Evolutionary conservation across 73 alveolate genomes (phyloP).

Genomic region (Symbiodinium natans): DNA sequence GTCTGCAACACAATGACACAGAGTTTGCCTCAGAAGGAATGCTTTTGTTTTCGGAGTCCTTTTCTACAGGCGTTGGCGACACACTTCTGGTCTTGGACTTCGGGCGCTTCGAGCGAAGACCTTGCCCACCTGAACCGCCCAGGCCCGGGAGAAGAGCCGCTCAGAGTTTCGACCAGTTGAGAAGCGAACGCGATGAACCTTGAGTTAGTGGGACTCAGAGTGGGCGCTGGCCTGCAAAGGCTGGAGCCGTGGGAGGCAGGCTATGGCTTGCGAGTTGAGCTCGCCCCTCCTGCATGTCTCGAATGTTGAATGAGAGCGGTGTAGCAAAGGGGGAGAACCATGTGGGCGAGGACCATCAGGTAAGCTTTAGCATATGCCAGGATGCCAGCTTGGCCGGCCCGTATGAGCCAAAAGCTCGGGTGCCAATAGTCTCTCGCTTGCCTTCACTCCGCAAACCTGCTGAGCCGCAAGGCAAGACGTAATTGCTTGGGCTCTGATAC

Average conservation of each 20-base stretch:
- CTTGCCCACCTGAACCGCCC: slow-evolving; percentile 87
- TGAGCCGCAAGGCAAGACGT: slow-evolving; percentile 31
- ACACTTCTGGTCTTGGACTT: slow-evolving; percentile 59
- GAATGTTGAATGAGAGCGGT: not conserved
- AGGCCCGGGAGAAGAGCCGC: slow-evolving; percentile 28
- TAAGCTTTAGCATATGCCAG: not conserved
- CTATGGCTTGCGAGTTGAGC: slow-evolving; percentile 77
- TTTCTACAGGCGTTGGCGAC: slow-evolving; percentile 37
- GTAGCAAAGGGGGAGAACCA: not conserved
- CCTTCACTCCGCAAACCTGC: not conserved
- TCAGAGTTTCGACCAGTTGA: too few species aligned
- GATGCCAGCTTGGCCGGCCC: slow-evolving; percentile 77
- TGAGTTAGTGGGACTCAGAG: too few species aligned
- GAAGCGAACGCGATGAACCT: not conserved
- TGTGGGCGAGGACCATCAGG: not conserved
- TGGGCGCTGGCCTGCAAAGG: too few species aligned
- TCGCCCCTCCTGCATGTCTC: slow-evolving; percentile 3
- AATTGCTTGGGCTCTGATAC: slow-evolving; percentile 70
- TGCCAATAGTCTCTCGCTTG: not conserved
- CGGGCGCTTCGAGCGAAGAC: slow-evolving; percentile 76
- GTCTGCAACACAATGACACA: too few species aligned
- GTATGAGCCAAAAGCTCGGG: slow-evolving; percentile 27
- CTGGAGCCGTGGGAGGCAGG: slow-evolving; percentile 91
- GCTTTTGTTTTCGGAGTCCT: too few species aligned
- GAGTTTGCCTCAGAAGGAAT: not conserved